Base-by-base conservation (phyloP, 805 yeast genomes). In the Teunomyces kruisii region DNA sequence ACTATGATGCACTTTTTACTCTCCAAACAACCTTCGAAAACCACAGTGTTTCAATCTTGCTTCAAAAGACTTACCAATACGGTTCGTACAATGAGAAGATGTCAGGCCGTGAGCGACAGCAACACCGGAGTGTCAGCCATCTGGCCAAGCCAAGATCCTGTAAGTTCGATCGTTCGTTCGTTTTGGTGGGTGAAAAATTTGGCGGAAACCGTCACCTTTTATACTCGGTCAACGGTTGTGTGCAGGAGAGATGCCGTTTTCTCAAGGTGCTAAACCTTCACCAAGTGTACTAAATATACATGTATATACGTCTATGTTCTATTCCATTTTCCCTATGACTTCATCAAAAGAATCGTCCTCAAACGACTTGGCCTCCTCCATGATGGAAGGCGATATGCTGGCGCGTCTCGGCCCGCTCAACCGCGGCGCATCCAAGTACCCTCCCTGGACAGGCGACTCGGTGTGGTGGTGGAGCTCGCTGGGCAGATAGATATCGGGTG, bases 1-100 rank as follows among this genome's bases (percentile, higher is more conserved):
- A 72, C 76, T 70, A 72, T 72, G 76, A 69, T 68, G 70, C 75
- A 72, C 76, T 54, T 45, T 59, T 58, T 46, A 19, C 48, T 62
- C 40, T 57, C 48, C 57, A 56, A 56, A 54, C 37, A 42, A 47
- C 46, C 49, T 33, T 32, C 19, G 45, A 40, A 41, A 26, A 26
- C 28, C 28, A 37, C 24, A 17, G 32, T 13, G 24, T 16, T 12
- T 27, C 28, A 14, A 26, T 16, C 40, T 53, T 55, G 75, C 76
- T 64, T 58, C 64, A 59, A 58, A 47, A 49, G 59, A 64, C 65
- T 63, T 53, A 48, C 74, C 76, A 72, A 62, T 52, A 72, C 76
- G 76, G 72, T 55, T 66, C 64, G 64, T 65, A 66, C 47, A 52
- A 48, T 51, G 54, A 52, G 61, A 61, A 62, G 70, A 59, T 62